Evolutionary conservation across 2,329 filamentous ascomycete species (phyloP), one percentile per base, ranked within the genome.

Genomic region (Aciculosporium take): DNA sequence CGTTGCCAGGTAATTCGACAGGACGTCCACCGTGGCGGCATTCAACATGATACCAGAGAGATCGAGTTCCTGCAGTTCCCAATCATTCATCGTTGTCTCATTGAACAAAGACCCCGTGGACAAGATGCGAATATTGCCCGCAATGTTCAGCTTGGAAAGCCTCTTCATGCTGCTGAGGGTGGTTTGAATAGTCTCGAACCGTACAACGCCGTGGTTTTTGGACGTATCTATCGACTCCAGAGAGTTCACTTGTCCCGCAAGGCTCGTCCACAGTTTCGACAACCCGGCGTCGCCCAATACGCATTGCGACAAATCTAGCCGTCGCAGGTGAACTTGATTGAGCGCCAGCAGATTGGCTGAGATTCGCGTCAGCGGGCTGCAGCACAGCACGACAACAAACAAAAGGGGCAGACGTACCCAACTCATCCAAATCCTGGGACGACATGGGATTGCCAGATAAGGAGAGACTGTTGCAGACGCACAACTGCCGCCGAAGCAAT

Each of bases 41-140:
- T 72, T 72, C 28, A 73, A 54, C 68, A 67, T 66, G 54, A 71
- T 74, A 5, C 67, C 65, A 3, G 72, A 74, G 23, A 76, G 55
- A 46, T 76, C 65, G 13, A 76, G 55, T 43, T 72, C 69, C 49
- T 73, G 66, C 20, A 76, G 57, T n/a, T 58, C 57, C 61, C 67
- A 69, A 15, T 56, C 50, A 31, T 58, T 48, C 34, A 72, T 54
- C 7, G 60, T 54, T 39, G 64, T 61, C 44, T 67, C 53, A 40
- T 70, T 58, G 23, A 76, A 64, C 3, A 76, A 53, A 2, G 69
- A 62, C 12, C 60, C 60, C 3, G 64, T 63, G 1, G 63, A 53
- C 20, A 61, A 53, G 12, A 71, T 64, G 27, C 69, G 66, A 13
- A 74, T 63, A 29, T 68, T 68, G 36, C 69, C 68, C 3, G 67